Evolutionary conservation across 2,329 filamentous ascomycete genomes (phyloP).

Genomic region (Clarireedia homoeocarpa): DNA sequence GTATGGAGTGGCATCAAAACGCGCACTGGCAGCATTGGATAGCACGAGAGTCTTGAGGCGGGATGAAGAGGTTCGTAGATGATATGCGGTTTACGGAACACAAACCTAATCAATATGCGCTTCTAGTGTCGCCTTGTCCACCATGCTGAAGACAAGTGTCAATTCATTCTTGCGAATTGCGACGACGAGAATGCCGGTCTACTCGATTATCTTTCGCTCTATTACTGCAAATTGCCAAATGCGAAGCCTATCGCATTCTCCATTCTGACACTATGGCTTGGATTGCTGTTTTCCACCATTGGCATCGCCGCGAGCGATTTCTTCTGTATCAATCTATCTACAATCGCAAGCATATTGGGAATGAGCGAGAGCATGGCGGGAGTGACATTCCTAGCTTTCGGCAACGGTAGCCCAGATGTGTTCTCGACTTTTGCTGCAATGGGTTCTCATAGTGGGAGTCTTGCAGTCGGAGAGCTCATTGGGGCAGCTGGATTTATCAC

Average conservation of each 20-base stretch:
- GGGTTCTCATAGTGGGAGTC: conserved; percentile 91
- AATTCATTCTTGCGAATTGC: conserved; percentile 76
- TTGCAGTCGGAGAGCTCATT: conserved; percentile 91
- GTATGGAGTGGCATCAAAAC: conserved; percentile 23
- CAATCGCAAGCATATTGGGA: conserved; percentile 79
- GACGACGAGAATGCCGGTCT: conserved; percentile 84
- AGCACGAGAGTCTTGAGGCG: conserved; percentile 21
- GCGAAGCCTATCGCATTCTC: conserved; percentile 71
- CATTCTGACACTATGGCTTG: conserved; percentile 75
- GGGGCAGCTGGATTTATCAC: conserved; percentile 95
- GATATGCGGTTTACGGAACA: neutral
- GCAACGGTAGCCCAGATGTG: conserved; percentile 95
- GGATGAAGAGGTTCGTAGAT: conserved; percentile 27
- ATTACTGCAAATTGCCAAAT: conserved; percentile 71
- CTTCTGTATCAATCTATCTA: conserved; percentile 93
- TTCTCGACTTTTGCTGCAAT: conserved; percentile 99
- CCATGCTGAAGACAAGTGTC: conserved; percentile 70
- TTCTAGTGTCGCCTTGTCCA: conserved; percentile 72
- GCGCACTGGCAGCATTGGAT: conserved; percentile 22
- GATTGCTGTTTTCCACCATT: conserved; percentile 88
- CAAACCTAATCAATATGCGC: neutral
- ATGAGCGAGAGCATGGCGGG: conserved; percentile 95
- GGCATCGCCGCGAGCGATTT: conserved; percentile 98
- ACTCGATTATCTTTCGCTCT: conserved; percentile 79
- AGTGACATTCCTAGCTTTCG: conserved; percentile 93